phyloP scores from a whole-genome alignment of 2,329 filamentous ascomycete genomes.

The Fusarium robinianum region DNA sequence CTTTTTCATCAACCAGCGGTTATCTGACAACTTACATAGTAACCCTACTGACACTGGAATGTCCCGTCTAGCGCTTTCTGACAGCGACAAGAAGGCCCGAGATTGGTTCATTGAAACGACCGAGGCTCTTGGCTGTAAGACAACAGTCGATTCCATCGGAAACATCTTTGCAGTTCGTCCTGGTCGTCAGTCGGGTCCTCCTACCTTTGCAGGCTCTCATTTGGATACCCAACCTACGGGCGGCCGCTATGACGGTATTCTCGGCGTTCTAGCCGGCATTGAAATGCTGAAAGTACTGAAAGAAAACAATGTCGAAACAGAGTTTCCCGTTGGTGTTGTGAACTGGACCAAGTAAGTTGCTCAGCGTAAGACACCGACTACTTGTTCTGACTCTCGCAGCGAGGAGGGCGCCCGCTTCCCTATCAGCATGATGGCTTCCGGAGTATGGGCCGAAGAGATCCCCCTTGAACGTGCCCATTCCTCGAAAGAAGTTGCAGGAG shows the following conservation, averaged over 20 bases:
- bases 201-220: conserved; percentile 70
- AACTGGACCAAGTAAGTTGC: conserved; percentile 71
- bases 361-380: conserved; percentile 32
- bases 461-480: conserved; percentile 60
- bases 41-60: conserved; percentile 69
- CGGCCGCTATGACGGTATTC: conserved; percentile 74
- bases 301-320: conserved; percentile 69
- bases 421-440: conserved; percentile 74
- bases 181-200: conserved; percentile 62
- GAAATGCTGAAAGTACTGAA: conserved; percentile 71
- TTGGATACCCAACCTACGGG: conserved; percentile 66
- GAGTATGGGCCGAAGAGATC: conserved; percentile 66
- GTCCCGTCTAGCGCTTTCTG: conserved; percentile 74
- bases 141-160: conserved; percentile 76
- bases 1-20: fast-evolving
- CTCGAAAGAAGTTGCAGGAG: conserved; percentile 61
- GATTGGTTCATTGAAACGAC: conserved; percentile 76
- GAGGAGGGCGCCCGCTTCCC: conserved; percentile 84
- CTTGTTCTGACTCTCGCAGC: conserved; percentile 58
- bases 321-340: conserved; percentile 72
- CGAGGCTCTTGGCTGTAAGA: conserved; percentile 65
- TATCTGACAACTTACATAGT: conserved; percentile 17
- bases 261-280: conserved; percentile 72
- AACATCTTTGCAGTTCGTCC: conserved; percentile 76
- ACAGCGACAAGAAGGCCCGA: conserved; percentile 73